These are phyloP conservation scores for Trichoderma harzianum DNA, from an alignment of 2,329 filamentous ascomycete genomes.

Conservation along the genomic window DNA sequence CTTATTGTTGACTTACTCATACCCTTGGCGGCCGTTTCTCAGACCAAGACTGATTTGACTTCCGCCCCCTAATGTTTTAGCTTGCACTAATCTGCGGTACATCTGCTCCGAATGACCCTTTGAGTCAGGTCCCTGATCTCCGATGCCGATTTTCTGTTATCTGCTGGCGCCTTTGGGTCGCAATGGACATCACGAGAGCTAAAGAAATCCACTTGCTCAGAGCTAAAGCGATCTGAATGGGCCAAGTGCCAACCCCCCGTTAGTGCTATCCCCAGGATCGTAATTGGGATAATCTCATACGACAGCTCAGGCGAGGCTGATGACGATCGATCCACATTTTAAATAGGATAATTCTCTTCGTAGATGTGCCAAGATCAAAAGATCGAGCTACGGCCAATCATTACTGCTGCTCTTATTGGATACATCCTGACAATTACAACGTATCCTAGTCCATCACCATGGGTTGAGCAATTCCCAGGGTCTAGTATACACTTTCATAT, in stretches of 20 bases:
- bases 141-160: neutral
- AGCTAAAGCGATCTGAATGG: neutral
- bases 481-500: neutral
- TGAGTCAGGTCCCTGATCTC: neutral
- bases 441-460: neutral
- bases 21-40: neutral
- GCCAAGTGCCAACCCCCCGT: neutral
- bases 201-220: neutral
- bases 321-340: neutral
- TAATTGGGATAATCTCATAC: neutral
- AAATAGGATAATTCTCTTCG: neutral
- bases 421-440: neutral
- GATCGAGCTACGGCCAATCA: neutral
- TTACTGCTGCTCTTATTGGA: neutral
- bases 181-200: neutral
- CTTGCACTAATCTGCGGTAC: neutral
- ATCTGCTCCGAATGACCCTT: neutral
- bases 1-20: neutral
- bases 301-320: neutral
- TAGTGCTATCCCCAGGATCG: neutral
- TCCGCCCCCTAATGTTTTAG: neutral
- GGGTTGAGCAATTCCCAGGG: neutral
- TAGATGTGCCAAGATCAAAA: neutral
- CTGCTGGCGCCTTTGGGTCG: neutral
- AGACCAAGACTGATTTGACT: neutral